A percentile compares a stretch with the other conserved stretches of the same genome.
phyloP scores from a whole-genome alignment of 805 yeast genomes.

The Schwanniomyces pseudopolymorphus region DNA sequence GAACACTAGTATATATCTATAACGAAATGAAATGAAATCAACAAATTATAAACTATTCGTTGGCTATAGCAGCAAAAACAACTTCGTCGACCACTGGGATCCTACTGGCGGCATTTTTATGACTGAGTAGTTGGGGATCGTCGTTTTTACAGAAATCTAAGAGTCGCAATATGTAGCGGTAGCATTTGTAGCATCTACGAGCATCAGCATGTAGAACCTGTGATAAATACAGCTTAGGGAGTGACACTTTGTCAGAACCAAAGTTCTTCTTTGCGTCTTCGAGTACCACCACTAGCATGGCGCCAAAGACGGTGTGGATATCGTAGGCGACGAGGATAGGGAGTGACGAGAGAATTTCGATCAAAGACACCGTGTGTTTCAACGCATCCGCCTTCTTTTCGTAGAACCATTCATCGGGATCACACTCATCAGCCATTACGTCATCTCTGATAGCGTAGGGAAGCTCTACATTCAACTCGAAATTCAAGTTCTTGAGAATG shows the following conservation, averaged over 20 bases:
- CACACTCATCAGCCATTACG: slow-evolving; percentile 9
- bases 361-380: slow-evolving; percentile 30
- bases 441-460: slow-evolving; percentile 36
- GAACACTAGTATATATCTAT: neutral
- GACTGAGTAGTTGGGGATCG: slow-evolving; percentile 23
- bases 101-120: slow-evolving; percentile 20
- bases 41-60: slow-evolving; percentile 6
- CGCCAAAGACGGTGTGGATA: slow-evolving; percentile 30
- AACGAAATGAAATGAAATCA: neutral
- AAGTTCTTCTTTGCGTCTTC: slow-evolving; percentile 21
- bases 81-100: slow-evolving; percentile 13
- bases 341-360: slow-evolving; percentile 38
- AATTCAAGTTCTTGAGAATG: slow-evolving; percentile 36
- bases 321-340: slow-evolving; percentile 39
- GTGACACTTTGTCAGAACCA: slow-evolving; percentile 6
- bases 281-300: slow-evolving; percentile 21
- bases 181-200: slow-evolving; percentile 22
- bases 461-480: slow-evolving; percentile 38
- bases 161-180: slow-evolving; percentile 22
- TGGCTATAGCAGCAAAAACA: slow-evolving; percentile 15
- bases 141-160: slow-evolving; percentile 17
- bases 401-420: slow-evolving; percentile 8
- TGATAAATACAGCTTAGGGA: slow-evolving; percentile 21
- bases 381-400: slow-evolving; percentile 17
- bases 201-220: slow-evolving; percentile 13